Base-by-base conservation (phyloP, 129 eudicot genomes). In the Lonicera japonica region DNA sequence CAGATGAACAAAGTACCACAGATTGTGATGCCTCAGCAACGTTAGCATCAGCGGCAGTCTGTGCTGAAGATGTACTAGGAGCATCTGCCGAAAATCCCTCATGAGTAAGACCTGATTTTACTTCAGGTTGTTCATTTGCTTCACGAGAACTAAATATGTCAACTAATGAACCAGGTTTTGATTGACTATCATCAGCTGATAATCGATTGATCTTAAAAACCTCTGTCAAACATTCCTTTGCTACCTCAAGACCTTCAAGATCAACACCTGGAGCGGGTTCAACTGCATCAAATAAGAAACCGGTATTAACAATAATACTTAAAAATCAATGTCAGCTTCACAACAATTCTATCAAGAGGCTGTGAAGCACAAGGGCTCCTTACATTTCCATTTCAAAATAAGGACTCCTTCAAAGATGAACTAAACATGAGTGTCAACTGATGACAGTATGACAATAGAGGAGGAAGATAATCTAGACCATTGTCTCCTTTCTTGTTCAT, bases 221-320 rank as follows among this genome's bases (percentile, higher is more conserved):
- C 78, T 90, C 92, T 24, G 83, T 64, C 59, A 90, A 70, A 56
- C 95, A 90, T 71, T 90, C 89, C 70, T 65, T 90, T 21, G 89
- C 97, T 46, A 90, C 92, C 66, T 90, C 87, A 45, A 90, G 89
- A 52, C 87, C 86, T 73, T 90, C 97, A 70, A 18, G 70, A 70
- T 90, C 97, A 76, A 78, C 84, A 64, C 69, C 85, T 11, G 89
- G 80, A 46, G 83, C 70, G 63, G 89, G 85, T 67, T 90, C 97
- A 70, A 90, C 97, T 88, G 86, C 55, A 64, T 29, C 36, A 29
- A 29, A 29, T 2, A 29, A 29, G 36, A 29, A 29, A 29, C 36
- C 6, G 36, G 36, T 29, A 6, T 6, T 29, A 29, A 29, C 6
- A 29, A 29, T 29, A 6, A 29, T 29, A 29, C 6, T 29, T 29